Conservation (phyloP, 768 basidiomycete species). For the Mrakia gelida region DNA sequence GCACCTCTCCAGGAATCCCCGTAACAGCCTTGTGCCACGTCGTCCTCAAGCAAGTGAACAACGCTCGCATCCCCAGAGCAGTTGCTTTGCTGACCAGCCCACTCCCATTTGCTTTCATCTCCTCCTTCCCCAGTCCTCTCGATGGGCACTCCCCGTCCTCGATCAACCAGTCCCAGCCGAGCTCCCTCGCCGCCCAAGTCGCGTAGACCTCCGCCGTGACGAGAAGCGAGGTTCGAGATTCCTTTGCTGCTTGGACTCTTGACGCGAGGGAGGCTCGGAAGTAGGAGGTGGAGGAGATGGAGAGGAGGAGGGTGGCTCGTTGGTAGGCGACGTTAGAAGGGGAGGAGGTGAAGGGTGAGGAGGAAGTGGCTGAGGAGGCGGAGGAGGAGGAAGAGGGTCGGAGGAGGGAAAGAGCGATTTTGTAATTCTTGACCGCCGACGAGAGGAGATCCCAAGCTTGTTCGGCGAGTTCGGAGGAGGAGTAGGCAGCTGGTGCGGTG, state of each 20-base stretch:
- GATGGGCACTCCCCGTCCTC: constrained; percentile 37
- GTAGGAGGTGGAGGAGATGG: constrained; percentile 39
- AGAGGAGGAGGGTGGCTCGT: constrained; percentile 39
- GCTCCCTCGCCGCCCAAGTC: constrained; percentile 44
- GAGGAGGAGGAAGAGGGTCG: background rate
- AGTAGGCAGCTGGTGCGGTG: background rate
- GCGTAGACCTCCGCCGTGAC: constrained; percentile 44
- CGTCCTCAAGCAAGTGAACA: constrained; percentile 41
- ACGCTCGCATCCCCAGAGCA: constrained; percentile 40
- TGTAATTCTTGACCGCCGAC: constrained; percentile 42
- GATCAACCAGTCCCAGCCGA: constrained; percentile 44
- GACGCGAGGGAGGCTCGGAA: constrained; percentile 42
- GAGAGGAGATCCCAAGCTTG: constrained; percentile 42
- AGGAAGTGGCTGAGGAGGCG: constrained; percentile 2
- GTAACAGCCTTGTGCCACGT: constrained; percentile 44
- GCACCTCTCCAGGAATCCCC: constrained; percentile 38
- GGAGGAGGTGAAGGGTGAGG: background rate
- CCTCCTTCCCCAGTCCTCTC: background rate
- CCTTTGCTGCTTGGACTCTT: constrained; percentile 38
- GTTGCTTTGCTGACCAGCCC: constrained; percentile 38
- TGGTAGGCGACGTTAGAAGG: constrained; percentile 34
- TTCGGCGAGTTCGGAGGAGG: constrained; percentile 36
- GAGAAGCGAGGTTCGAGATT: constrained; percentile 39
- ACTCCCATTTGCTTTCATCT: constrained; percentile 34
- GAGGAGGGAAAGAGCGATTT: constrained; percentile 41